Evolutionary conservation across 2,329 filamentous ascomycete species (phyloP).

Genomic region (Neonectria ditissima): DNA sequence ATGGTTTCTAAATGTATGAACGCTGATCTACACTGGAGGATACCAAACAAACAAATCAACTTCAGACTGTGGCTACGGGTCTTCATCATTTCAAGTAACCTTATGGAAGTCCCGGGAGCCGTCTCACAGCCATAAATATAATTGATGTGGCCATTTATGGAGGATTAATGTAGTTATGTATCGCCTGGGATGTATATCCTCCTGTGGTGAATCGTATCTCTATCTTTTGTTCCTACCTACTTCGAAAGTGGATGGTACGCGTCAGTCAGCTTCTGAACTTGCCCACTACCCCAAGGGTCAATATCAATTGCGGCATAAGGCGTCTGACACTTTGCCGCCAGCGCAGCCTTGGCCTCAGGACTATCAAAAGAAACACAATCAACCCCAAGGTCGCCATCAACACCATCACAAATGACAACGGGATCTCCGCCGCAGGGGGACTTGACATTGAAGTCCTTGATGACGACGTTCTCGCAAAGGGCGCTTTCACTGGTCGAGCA

Average conservation of each 20-base stretch:
- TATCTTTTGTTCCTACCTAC: no score
- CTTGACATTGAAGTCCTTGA: slow-evolving; percentile 64
- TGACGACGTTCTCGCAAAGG: slow-evolving; percentile 66
- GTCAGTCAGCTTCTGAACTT: slow-evolving; percentile 14
- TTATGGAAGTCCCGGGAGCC: no score
- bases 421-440: slow-evolving; percentile 19
- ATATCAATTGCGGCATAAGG: slow-evolving; percentile 22
- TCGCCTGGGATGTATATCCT: no score
- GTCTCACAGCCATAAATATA: no score
- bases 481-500: slow-evolving; percentile 65
- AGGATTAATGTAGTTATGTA: no score
- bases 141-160: no score
- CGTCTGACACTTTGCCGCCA: slow-evolving; percentile 25
- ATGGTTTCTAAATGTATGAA: no score
- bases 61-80: no score
- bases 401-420: slow-evolving; percentile 33
- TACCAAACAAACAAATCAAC: no score
- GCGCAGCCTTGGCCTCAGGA: slow-evolving; percentile 14
- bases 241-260: slow-evolving; percentile 9
- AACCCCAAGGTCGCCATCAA: slow-evolving; percentile 27
- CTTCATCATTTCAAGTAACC: no score
- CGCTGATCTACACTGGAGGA: no score
- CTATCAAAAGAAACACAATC: slow-evolving; percentile 34
- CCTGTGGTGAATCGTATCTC: no score
- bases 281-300: slow-evolving; percentile 15